These are phyloP conservation scores for Penicillium roqueforti DNA, from an alignment of 495 filamentous ascomycete species.

Conservation along the genomic window DNA sequence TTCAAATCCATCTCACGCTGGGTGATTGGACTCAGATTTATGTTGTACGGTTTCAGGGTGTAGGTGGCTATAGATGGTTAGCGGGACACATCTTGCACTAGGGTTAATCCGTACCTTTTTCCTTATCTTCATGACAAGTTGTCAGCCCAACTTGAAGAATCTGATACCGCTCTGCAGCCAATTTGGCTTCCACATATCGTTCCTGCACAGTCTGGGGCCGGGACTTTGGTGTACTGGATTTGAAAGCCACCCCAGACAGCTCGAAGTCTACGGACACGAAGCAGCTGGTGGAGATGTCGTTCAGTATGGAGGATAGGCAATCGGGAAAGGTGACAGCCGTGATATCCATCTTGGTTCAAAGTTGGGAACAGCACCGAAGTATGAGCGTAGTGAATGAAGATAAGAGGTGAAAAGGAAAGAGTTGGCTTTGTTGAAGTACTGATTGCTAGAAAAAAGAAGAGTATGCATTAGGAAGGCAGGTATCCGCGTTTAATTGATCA, in stretches of 20 bases:
- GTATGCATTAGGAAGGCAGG: neutral
- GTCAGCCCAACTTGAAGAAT: slow-evolving; percentile 76
- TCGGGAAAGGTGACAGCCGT: slow-evolving; percentile 48
- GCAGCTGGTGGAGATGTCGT: slow-evolving; percentile 52
- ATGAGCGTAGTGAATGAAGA: neutral
- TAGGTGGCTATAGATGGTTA: slow-evolving; percentile 45
- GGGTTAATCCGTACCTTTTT: slow-evolving; percentile 30
- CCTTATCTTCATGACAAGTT: slow-evolving; percentile 52
- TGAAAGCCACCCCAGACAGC: slow-evolving; percentile 60
- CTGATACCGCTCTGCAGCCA: slow-evolving; percentile 64
- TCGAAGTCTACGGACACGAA: slow-evolving; percentile 77
- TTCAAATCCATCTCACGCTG: slow-evolving; percentile 50
- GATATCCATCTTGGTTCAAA: slow-evolving; percentile 58
- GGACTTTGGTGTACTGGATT: slow-evolving; percentile 20
- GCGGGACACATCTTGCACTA: neutral
- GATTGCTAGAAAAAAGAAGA: neutral
- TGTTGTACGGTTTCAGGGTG: slow-evolving; percentile 63
- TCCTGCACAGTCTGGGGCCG: slow-evolving; percentile 51
- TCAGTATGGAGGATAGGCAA: slow-evolving; percentile 55
- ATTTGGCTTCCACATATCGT: slow-evolving; percentile 60
- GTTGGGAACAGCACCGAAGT: neutral
- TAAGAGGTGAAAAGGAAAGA: neutral
- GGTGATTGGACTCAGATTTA: slow-evolving; percentile 55
- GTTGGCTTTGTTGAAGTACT: neutral
- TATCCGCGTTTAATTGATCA: neutral